Conservation (phyloP, 1,139 yeast genomes). For the Scheffersomyces titani region DNA sequence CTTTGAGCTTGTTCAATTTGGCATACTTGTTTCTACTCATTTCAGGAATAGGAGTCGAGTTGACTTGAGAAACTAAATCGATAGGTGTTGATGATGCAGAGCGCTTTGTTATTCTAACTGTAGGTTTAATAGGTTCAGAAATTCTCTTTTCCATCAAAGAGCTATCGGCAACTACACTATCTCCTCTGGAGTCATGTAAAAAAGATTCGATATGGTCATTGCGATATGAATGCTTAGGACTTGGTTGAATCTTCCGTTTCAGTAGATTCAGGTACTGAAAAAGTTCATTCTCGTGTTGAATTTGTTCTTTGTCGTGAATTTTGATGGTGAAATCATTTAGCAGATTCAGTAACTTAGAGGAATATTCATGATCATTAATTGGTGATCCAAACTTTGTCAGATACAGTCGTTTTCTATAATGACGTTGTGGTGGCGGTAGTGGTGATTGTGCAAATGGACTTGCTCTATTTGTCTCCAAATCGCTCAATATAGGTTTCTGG, state of each 20-base stretch:
- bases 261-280: background rate
- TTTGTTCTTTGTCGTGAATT: background rate
- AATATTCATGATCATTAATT: background rate
- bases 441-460: background rate
- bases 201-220: background rate
- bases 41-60: background rate
- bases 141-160: background rate
- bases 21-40: background rate
- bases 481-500: background rate
- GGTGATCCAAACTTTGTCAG: background rate
- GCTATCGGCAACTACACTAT: background rate
- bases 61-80: background rate
- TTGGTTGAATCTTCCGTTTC: background rate
- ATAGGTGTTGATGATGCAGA: background rate
- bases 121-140: background rate
- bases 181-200: background rate
- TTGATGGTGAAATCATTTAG: background rate
- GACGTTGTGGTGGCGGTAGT: background rate
- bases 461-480: background rate
- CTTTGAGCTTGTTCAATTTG: background rate
- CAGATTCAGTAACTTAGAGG: background rate
- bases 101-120: background rate
- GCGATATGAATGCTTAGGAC: background rate
- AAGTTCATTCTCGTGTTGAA: background rate
- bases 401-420: background rate